Percentiles rank a stretch among this genome's conserved stretches.
These are phyloP conservation scores for Rhizophora mangle DNA, from an alignment of 345 rosid genomes.

Conservation along the genomic window DNA sequence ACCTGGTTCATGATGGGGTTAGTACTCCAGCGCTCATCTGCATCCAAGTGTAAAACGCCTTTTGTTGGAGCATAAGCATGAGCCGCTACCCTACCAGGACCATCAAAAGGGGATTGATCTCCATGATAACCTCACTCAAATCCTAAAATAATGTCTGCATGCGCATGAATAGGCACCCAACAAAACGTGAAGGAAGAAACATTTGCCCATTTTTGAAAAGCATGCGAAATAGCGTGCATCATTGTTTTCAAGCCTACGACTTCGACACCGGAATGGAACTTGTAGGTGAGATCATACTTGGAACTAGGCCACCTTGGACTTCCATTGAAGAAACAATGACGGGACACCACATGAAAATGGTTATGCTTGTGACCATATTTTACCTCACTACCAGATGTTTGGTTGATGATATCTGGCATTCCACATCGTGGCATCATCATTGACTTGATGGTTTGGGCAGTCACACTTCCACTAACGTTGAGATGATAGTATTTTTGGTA, in stretches of 20 bases:
- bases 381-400: not conserved
- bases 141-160: conserved; percentile 18
- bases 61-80: conserved; percentile 15
- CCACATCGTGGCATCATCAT: conserved; percentile 28
- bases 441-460: not conserved
- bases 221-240: conserved; percentile 17
- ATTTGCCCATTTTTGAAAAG: conserved; percentile 26
- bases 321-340: not conserved
- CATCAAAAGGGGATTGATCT: conserved; percentile 21
- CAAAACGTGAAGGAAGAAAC: conserved; percentile 25
- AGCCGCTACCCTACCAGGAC: conserved; percentile 14
- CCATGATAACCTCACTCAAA: conserved; percentile 18
- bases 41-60: conserved; percentile 30
- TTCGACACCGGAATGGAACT: conserved; percentile 13
- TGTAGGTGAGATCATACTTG: conserved; percentile 15
- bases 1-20: not conserved
- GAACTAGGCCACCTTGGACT: conserved; percentile 12
- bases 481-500: conserved; percentile 17
- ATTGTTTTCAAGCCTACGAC: not conserved
- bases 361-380: not conserved
- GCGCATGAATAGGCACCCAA: not conserved
- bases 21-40: conserved; percentile 22
- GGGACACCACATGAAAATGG: not conserved
- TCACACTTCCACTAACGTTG: conserved; percentile 13
- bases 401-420: conserved; percentile 12